Evolutionary conservation across 78 protist species (phyloP), one percentile per base, ranked within the genome.

Genomic region (Tieghemostelium lacteum): DNA sequence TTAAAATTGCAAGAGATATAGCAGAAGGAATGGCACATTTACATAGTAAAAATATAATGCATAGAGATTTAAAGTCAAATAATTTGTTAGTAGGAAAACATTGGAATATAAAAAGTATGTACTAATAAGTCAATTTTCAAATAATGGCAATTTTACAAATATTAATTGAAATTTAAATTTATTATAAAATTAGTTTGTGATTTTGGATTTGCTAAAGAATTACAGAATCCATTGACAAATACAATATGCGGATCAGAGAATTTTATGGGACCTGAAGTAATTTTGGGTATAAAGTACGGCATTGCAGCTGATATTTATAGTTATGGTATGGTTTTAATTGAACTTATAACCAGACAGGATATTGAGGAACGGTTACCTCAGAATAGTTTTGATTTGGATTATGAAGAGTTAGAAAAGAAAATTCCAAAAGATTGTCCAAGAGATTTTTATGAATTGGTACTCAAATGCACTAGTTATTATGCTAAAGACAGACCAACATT

Each of bases 311-410:
- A 83, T 83, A 31, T 83, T 7, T 83, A 83, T 83, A 83, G 91
- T 83, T 83, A 55, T 83, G 91, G 91, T 28, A 83, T 83, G 91
- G 91, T 83, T 6, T 70, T 83, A 36, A 19, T 83, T n/a, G 91
- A 83, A 45, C 31, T 83, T 24, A 83, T 83, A 17, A 83, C 91
- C 1, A 63, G 75, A 31, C 22, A 36, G 55, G 69, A 33, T 40
- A 39, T 69, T 24, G 80, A 83, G 26, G 80, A 83, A 31, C 24
- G 91, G 31, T 58, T 83, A 58, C 91, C 91, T 19, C 91, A 83
- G 45, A 83, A 83, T 58, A 83, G 54, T 69, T 83, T 83, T 61
- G 91, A 83, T 83, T 26, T 83, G 3, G 91, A 83, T 29, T 52
- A 57, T 8, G 91, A 83, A 31, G 49, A 33, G 31, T 45, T 83